These are phyloP conservation scores for Berberis vulgaris DNA, from an alignment of 164 flowering plant species.

Conservation along the genomic window DNA sequence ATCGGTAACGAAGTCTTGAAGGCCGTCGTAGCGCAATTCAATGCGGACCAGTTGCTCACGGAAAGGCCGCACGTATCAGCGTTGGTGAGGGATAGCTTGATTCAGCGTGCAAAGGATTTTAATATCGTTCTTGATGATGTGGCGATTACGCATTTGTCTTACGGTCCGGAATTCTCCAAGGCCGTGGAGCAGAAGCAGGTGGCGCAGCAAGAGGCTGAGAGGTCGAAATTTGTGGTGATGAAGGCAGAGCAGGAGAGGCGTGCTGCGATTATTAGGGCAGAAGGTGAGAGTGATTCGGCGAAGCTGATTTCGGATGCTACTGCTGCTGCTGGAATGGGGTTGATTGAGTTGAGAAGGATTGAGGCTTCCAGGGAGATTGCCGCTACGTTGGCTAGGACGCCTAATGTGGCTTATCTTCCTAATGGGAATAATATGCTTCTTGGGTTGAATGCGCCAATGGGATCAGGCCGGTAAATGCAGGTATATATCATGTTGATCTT, in stretches of 20 bases:
- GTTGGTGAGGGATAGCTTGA: slow-evolving; percentile 49
- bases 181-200: slow-evolving; percentile 45
- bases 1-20: slow-evolving; percentile 85
- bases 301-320: slow-evolving; percentile 80
- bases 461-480: too few relatives aligned
- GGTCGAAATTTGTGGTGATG: slow-evolving; percentile 70
- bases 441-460: slow-evolving; percentile 19
- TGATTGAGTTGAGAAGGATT: slow-evolving; percentile 73
- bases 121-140: slow-evolving; percentile 54
- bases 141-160: slow-evolving; percentile 73
- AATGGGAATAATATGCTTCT: slow-evolving; percentile 49
- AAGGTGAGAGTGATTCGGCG: slow-evolving; percentile 85
- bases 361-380: slow-evolving; percentile 80
- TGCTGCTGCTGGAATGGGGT: slow-evolving; percentile 55
- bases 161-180: slow-evolving; percentile 12
- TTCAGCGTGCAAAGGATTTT: slow-evolving; percentile 11
- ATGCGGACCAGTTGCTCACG: slow-evolving; percentile 82
- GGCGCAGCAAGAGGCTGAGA: slow-evolving; percentile 93
- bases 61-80: slow-evolving; percentile 84
- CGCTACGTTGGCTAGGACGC: slow-evolving; percentile 42
- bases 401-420: slow-evolving; percentile 69
- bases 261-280: slow-evolving; percentile 70
- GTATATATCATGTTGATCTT: too few relatives aligned
- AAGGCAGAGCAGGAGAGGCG: slow-evolving; percentile 88
- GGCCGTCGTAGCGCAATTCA: slow-evolving; percentile 82